Conservation (phyloP, 805 yeast species). For the Jamesozyma rosinii region DNA sequence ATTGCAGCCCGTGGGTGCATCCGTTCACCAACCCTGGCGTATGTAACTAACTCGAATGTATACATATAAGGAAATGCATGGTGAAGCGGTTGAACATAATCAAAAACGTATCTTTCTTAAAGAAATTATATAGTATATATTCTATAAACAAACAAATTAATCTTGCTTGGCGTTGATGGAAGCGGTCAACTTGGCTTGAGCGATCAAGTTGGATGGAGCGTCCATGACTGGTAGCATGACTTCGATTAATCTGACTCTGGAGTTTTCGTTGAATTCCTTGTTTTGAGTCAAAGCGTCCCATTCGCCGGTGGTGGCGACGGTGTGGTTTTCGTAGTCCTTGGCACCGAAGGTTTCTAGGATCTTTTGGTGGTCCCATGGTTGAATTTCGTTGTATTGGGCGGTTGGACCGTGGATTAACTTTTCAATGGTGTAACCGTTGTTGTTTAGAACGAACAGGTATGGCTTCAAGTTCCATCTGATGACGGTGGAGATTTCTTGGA, state of each 20-base stretch:
- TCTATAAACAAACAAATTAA: constrained; percentile 10
- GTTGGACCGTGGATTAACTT: constrained; percentile 61
- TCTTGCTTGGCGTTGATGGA: constrained; percentile 35
- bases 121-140: constrained; percentile 3
- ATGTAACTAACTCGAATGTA: too few relatives aligned
- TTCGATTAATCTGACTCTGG: constrained; percentile 57
- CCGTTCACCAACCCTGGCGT: too few relatives aligned
- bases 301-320: constrained; percentile 50
- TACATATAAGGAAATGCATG: neutral
- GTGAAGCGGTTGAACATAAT: neutral
- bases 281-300: constrained; percentile 42
- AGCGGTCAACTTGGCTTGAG: constrained; percentile 58
- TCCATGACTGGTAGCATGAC: constrained; percentile 61
- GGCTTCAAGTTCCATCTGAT: constrained; percentile 59
- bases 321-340: constrained; percentile 43
- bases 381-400: constrained; percentile 58
- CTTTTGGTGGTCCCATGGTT: constrained; percentile 56
- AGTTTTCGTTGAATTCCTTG: constrained; percentile 42
- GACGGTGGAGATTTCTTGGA: constrained; percentile 64
- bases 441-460: constrained; percentile 60
- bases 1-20: too few relatives aligned
- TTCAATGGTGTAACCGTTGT: constrained; percentile 69
- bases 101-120: constrained; percentile 3
- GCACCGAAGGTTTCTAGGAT: constrained; percentile 45
- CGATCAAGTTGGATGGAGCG: constrained; percentile 57